Evolutionary conservation across 2,329 filamentous ascomycete genomes (phyloP).

Genomic region (Fusarium globosum): DNA sequence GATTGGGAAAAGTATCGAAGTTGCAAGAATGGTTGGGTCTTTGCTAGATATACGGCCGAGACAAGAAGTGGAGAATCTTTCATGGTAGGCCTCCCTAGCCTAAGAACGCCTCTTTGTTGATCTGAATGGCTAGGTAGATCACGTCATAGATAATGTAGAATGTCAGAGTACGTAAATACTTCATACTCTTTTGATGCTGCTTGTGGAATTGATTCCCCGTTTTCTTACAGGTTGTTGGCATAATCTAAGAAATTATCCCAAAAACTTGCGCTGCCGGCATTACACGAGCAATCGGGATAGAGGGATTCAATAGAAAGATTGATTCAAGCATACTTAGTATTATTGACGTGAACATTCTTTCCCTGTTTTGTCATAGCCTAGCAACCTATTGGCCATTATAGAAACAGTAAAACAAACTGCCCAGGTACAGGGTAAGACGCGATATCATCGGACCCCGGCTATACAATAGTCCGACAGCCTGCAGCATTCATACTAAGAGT

Average conservation of each 20-base stretch:
- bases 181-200: rapidly evolving
- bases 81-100: background rate
- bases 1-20: rapidly evolving
- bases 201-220: rapidly evolving
- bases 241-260: rapidly evolving
- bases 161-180: rapidly evolving
- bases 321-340: background rate
- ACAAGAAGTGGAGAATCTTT: rapidly evolving
- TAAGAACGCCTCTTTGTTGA: background rate
- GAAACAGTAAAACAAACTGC: background rate
- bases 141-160: background rate
- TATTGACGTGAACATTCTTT: background rate
- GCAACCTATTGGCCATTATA: background rate
- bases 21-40: rapidly evolving
- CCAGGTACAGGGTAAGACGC: rapidly evolving
- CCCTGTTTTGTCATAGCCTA: rapidly evolving
- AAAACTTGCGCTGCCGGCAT: rapidly evolving
- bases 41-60: background rate
- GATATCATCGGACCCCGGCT: rapidly evolving
- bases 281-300: rapidly evolving
- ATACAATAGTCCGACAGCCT: background rate
- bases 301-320: rapidly evolving
- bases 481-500: background rate
- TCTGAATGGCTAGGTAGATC: rapidly evolving
- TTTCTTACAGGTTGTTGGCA: rapidly evolving